phyloP scores from a whole-genome alignment of 352 stramenopile species.

The Aphanomyces stellatus region DNA sequence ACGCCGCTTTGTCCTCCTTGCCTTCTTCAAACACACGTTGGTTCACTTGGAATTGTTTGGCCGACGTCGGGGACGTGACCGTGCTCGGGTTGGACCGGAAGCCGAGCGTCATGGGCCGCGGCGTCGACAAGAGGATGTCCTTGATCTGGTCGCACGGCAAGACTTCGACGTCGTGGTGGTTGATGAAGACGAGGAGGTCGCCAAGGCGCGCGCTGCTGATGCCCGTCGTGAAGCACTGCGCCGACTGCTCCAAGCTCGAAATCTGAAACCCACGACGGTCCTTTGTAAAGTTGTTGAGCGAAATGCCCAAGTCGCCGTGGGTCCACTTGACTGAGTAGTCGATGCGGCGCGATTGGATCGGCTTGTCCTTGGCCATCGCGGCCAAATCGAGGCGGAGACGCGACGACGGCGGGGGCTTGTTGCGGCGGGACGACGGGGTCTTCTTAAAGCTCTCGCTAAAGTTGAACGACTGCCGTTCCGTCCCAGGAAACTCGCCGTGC shows the following conservation, averaged over 20 bases:
- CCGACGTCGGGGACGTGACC: slow-evolving; percentile 44
- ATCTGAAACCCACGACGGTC: slow-evolving; percentile 74
- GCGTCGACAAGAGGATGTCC: slow-evolving; percentile 62
- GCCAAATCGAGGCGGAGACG: slow-evolving; percentile 29
- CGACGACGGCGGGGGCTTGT: slow-evolving; percentile 15
- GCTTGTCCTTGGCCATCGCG: slow-evolving; percentile 23
- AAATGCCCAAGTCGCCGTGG: slow-evolving; percentile 76
- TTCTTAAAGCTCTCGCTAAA: slow-evolving; percentile 17
- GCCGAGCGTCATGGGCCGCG: slow-evolving; percentile 54
- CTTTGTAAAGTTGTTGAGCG: slow-evolving; percentile 67
- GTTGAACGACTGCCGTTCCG: slow-evolving; percentile 15
- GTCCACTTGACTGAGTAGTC: slow-evolving; percentile 76
- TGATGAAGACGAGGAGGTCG: slow-evolving; percentile 66
- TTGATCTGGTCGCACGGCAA: slow-evolving; percentile 64
- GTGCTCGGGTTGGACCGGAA: slow-evolving; percentile 63
- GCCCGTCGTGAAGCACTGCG: slow-evolving; percentile 61
- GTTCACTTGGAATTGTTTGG: slow-evolving; percentile 11
- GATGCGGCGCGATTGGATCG: slow-evolving; percentile 17
- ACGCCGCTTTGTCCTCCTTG: not conserved
- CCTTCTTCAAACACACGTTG: slow-evolving; percentile 15
- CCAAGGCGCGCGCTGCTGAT: slow-evolving; percentile 69
- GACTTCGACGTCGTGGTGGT: slow-evolving; percentile 51
- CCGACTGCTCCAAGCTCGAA: slow-evolving; percentile 57
- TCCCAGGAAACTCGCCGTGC: not conserved
- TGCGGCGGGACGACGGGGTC: not conserved